phyloP scores from a whole-genome alignment of 768 basidiomycete species.

The Crassisporium funariophilum region DNA sequence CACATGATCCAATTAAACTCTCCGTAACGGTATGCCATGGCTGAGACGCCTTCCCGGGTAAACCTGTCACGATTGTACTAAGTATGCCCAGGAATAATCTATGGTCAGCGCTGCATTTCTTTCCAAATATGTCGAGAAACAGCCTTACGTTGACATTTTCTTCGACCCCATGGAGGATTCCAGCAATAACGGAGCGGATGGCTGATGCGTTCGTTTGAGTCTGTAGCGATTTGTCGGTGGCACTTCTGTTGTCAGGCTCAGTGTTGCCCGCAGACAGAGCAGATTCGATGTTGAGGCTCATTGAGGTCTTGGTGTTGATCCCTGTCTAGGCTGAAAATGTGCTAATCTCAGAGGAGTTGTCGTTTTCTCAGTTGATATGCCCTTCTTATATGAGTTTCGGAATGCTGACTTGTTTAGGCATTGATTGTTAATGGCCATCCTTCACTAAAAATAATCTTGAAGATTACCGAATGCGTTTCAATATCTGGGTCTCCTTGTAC shows the following conservation, averaged over 20 bases:
- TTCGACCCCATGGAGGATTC: background rate
- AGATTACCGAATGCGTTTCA: too few relatives aligned
- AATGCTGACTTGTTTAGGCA: too few relatives aligned
- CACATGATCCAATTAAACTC: constrained; percentile 13
- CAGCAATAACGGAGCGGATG: background rate
- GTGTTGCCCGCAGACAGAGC: background rate
- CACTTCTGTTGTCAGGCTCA: background rate
- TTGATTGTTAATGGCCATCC: too few relatives aligned
- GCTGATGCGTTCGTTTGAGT: background rate
- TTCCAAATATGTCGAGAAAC: background rate
- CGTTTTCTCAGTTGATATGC: too few relatives aligned
- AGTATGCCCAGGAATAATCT: background rate
- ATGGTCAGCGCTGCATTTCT: background rate
- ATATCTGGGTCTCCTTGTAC: too few relatives aligned
- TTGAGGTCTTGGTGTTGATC: too few relatives aligned
- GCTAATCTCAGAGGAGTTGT: too few relatives aligned
- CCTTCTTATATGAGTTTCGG: too few relatives aligned
- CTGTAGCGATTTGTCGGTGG: too few relatives aligned
- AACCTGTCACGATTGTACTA: background rate
- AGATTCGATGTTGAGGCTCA: too few relatives aligned
- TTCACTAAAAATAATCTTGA: too few relatives aligned
- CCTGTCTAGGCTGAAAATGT: too few relatives aligned
- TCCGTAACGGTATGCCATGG: constrained; percentile 1
- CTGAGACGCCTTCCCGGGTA: background rate
- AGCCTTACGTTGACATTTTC: background rate